Conservation (phyloP, 768 basidiomycete genomes). For the Mycena rebaudengoi region DNA sequence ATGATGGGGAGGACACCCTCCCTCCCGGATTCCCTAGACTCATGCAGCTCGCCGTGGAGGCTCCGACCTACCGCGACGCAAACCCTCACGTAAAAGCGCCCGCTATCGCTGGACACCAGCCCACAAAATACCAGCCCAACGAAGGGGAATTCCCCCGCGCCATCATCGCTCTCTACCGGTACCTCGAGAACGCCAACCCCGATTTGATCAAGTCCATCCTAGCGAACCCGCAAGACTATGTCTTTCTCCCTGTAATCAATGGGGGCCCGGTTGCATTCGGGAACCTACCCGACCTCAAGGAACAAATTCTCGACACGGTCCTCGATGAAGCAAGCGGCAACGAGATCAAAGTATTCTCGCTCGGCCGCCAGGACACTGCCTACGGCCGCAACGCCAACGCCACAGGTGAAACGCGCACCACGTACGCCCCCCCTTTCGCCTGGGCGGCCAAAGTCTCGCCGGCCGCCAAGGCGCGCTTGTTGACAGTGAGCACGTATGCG, state of each 20-base stretch:
- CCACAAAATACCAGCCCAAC: no score
- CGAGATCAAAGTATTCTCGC: background rate
- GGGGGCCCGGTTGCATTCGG: background rate
- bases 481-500: background rate
- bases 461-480: background rate
- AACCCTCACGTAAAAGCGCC: no score
- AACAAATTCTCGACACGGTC: background rate
- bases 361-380: background rate
- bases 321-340: background rate
- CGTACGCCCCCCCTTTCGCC: background rate
- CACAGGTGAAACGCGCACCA: no score
- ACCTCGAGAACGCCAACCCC: background rate
- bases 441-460: background rate
- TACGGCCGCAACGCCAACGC: no score
- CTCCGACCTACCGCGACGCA: no score
- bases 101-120: no score
- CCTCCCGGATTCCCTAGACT: no score
- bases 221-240: background rate
- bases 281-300: background rate
- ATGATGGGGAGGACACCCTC: no score
- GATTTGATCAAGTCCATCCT: background rate
- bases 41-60: no score
- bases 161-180: background rate
- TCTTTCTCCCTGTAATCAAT: background rate
- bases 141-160: background rate